These are phyloP conservation scores for Dalbergia cultrata DNA, from an alignment of 306 rosid species.

Conservation along the genomic window DNA sequence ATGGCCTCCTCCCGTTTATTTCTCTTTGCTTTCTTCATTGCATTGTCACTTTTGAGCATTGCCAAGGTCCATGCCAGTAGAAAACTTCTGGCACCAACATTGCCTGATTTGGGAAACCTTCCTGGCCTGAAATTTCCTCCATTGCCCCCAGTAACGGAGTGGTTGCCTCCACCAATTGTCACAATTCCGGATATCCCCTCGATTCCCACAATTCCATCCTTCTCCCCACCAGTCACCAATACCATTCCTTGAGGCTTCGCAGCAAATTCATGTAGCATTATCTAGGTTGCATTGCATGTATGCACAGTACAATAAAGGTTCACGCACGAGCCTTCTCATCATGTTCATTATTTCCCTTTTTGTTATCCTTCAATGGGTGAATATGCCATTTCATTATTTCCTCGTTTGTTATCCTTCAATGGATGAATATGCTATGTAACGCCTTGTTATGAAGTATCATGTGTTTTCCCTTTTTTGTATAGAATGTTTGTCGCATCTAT, in stretches of 20 bases:
- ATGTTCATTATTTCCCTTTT: neutral
- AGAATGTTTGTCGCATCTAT: conserved; percentile 6
- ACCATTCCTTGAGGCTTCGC: conserved; percentile 33
- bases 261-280: neutral
- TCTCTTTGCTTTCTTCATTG: conserved; percentile 35
- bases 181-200: conserved; percentile 9
- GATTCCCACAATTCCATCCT: conserved; percentile 5
- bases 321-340: neutral
- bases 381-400: conserved; percentile 2
- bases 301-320: conserved; percentile 31
- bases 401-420: neutral
- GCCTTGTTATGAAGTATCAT: neutral
- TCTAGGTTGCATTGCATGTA: neutral
- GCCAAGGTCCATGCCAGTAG: conserved; percentile 32
- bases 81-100: conserved; percentile 38
- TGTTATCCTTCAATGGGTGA: neutral
- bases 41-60: conserved; percentile 22
- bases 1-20: conserved; percentile 32
- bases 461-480: neutral
- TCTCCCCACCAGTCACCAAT: conserved; percentile 34
- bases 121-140: conserved; percentile 21
- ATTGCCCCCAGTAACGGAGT: conserved; percentile 23
- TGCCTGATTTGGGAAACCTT: neutral
- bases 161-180: conserved; percentile 34
- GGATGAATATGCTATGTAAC: conserved; percentile 10